A percentile compares a stretch with the other conserved stretches of the same genome.
Conservation (phyloP, 1,284 basidiomycete genomes). For the Ganoderma resinaceum region DNA sequence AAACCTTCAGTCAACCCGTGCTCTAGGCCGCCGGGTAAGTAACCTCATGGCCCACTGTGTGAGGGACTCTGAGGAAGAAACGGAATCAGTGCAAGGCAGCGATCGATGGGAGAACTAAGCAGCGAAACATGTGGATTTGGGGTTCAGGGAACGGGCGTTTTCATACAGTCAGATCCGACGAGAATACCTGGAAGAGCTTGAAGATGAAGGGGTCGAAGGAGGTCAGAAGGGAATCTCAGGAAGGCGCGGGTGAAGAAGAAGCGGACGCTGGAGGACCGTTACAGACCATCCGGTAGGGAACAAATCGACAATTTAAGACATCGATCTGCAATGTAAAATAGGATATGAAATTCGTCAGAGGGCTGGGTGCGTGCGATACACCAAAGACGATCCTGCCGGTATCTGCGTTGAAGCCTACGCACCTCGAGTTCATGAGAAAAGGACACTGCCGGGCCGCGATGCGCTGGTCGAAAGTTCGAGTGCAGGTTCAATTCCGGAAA, state of each 20-base stretch:
- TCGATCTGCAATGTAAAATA: conserved; percentile 16
- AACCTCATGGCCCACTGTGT: conserved; percentile 8
- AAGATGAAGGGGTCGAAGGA: conserved; percentile 24
- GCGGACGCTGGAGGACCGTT: conserved; percentile 7
- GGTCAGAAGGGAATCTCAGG: conserved; percentile 18
- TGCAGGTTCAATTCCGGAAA: conserved; percentile 27
- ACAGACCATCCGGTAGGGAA: conserved; percentile 18
- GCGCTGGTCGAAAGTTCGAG: conserved; percentile 20
- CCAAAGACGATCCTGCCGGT: conserved; percentile 26
- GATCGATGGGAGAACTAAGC: conserved; percentile 26
- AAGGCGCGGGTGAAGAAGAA: conserved; percentile 14
- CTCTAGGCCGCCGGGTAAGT: neutral
- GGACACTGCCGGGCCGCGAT: conserved; percentile 23
- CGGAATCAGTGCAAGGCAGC: conserved; percentile 10
- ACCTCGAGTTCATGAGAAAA: conserved; percentile 6
- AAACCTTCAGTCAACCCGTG: neutral
- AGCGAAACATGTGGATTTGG: conserved; percentile 10
- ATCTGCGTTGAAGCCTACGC: conserved; percentile 14
- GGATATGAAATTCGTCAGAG: conserved; percentile 7
- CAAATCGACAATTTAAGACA: conserved; percentile 20
- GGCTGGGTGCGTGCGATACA: conserved; percentile 18
- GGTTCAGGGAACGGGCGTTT: conserved; percentile 14
- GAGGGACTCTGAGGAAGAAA: neutral
- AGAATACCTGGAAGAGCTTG: conserved; percentile 16
- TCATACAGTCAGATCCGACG: conserved; percentile 22